phyloP scores from a whole-genome alignment of 129 eudicot genomes.

The Deinandra increscens region DNA sequence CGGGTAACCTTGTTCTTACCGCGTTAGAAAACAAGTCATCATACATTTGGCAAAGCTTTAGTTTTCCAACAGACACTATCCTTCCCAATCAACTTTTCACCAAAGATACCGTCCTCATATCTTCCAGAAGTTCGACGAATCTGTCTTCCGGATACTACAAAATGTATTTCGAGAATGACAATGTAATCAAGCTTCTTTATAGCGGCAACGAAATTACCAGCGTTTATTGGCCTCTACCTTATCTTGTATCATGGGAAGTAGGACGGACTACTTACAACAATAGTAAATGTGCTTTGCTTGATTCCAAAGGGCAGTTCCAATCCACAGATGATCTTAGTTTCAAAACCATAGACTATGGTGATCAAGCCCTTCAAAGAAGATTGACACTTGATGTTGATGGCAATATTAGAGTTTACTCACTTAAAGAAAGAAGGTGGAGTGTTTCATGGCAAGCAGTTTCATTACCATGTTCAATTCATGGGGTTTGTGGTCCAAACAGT shows the following conservation, averaged over 20 bases:
- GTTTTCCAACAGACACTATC: conserved; percentile 42
- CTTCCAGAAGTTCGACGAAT: conserved; percentile 21
- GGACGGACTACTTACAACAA: conserved; percentile 16
- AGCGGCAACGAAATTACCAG: conserved; percentile 24
- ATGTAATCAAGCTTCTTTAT: conserved; percentile 26
- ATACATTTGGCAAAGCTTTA: conserved; percentile 50
- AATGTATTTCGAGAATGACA: conserved; percentile 35
- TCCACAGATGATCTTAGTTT: conserved; percentile 30
- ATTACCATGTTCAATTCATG: conserved; percentile 25
- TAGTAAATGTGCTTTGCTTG: conserved; percentile 20
- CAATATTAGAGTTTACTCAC: conserved; percentile 23
- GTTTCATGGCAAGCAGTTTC: conserved; percentile 31
- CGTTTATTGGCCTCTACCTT: conserved; percentile 19
- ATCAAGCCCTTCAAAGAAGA: conserved; percentile 27
- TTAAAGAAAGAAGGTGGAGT: conserved; percentile 19
- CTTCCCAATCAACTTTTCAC: conserved; percentile 38
- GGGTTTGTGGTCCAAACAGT: conserved; percentile 34
- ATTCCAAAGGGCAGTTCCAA: conserved; percentile 26
- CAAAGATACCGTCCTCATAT: neutral
- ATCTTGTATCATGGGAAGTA: neutral
- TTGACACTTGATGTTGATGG: conserved; percentile 33
- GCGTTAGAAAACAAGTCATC: neutral
- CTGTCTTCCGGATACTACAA: conserved; percentile 32
- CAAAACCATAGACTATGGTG: conserved; percentile 24
- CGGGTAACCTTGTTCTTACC: conserved; percentile 34